Evolutionary conservation across 768 basidiomycete species (phyloP), one percentile per base, ranked within the genome.

Genomic region (Boletus rubroflammeus): DNA sequence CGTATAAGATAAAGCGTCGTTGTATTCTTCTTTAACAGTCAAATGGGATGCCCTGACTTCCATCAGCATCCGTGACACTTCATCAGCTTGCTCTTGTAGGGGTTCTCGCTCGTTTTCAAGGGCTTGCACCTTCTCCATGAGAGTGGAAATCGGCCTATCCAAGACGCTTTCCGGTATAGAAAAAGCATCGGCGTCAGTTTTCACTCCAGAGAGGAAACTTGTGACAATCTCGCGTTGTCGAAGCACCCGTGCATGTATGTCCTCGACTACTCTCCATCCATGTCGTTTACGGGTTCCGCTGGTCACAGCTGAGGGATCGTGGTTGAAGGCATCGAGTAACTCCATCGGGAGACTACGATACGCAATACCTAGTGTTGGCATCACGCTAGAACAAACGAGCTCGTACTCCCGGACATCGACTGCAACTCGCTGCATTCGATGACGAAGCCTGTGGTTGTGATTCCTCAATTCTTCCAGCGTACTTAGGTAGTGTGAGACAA

Each of bases 301-400:
- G 3, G 82, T 86, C 19, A 90, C 83, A n/a, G 84, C 82, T 3
- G 86, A 81, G 45, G 89, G 89, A 65, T 92, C 89, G 55, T 88
- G 87, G 35, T 78, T 81, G 62, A 90, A 83, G 3, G 88, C 85
- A 46, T 90, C 88, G 35, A 89, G 68, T 7, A 91, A 75, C 21
- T 89, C 86, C 58, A 75, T 73, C 7, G 89, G 84, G 38, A 91
- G 73, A 36, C 73, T 71, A 15, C 64, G 71, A 58, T 82, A 74
- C 8, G 74, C 67, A 28, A 80, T 67, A 15, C 77, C 81, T 23
- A 85, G 72, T 4, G 76, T 66, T 23, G 73, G 73, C 54, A 78
- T 74, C 38, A 85, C 71, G 31, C 74, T 73, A n/a, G 76, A 69
- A 59, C 83, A 86, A 11, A 84, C 70, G 9, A 73, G 62, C 54